Base-by-base conservation (phyloP, 2,329 filamentous ascomycete genomes). In the Epichloe uncinata region DNA sequence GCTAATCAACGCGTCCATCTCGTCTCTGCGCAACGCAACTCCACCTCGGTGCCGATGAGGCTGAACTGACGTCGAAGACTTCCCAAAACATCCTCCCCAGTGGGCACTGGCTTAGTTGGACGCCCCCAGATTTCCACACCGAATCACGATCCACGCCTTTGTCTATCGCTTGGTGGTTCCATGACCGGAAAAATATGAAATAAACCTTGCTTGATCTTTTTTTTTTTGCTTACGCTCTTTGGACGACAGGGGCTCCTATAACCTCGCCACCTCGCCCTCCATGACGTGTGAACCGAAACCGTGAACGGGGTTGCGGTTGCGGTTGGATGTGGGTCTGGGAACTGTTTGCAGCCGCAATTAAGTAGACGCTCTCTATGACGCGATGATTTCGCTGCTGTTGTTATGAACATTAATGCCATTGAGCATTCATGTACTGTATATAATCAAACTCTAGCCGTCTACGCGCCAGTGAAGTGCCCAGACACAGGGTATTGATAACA, bases 61-160 rank as follows among this genome's bases (percentile, higher is more conserved):
- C 48, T 45, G 34, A 34, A 49, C 42, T 50, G 48, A 42, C 48
- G 42, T 50, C 48, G n/a, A 36, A 41, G 48, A 50, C 42, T 50
- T 47, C n/a, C 30, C 7, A n/a, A 42, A 7, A 33, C 26, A 45
- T 35, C 3, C n/a, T 30, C n/a, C 6, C 20, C 5, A 42, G 9
- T 34, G 3, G 30, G 15, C n/a, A 9, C n/a, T 37, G 16, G 18
- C 22, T 20, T 13, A 20, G 11, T 30, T 43, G 3, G 20, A n/a
- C 16, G 18, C 16, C 38, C 38, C 38, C 16, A 41, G 38, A 41
- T 41, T 16, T 11, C 11, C 16, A 18, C 20, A 8, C 11, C 12
- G 18, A 43, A 43, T 26, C 22, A 33, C 42, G 42, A 43, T 43
- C 20, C 22, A n/a, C 16, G 16, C 4, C 12, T 13, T 37, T 2